A percentile compares a stretch with the other conserved stretches of the same genome.
Conservation (phyloP, 371 early-diverging fungal genomes). For the Homolaphlyctis polyrhiza region DNA sequence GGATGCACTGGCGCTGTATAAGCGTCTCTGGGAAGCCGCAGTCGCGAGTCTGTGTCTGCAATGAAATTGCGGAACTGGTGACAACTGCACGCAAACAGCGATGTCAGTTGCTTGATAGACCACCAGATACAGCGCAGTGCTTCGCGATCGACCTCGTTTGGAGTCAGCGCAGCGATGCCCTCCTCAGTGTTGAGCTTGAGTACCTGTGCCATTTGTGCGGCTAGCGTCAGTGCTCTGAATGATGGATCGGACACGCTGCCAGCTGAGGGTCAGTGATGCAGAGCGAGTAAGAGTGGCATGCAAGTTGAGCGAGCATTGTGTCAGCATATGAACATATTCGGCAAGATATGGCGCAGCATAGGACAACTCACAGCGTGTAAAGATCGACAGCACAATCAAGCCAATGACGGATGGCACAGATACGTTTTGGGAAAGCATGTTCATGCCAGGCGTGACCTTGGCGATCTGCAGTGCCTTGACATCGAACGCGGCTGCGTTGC, state of each 20-base stretch:
- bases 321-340: neutral
- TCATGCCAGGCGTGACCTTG: neutral
- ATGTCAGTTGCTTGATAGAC: neutral
- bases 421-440: neutral
- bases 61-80: neutral
- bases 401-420: neutral
- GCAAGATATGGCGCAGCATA: neutral
- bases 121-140: conserved; percentile 11
- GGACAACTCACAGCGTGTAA: neutral
- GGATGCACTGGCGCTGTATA: neutral
- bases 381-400: neutral
- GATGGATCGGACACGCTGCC: neutral
- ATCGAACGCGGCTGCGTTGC: neutral
- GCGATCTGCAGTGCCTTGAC: neutral
- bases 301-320: neutral
- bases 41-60: neutral
- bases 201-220: neutral
- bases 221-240: neutral
- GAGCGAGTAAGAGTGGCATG: neutral
- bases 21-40: neutral
- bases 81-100: neutral
- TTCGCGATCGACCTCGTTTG: conserved; percentile 1
- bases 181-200: conserved; percentile 14
- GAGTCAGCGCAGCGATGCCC: conserved; percentile 4
- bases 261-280: neutral